These are phyloP conservation scores for Aspergillus pseudoviridinutans DNA, from an alignment of 2,329 filamentous ascomycete genomes.

Conservation along the genomic window DNA sequence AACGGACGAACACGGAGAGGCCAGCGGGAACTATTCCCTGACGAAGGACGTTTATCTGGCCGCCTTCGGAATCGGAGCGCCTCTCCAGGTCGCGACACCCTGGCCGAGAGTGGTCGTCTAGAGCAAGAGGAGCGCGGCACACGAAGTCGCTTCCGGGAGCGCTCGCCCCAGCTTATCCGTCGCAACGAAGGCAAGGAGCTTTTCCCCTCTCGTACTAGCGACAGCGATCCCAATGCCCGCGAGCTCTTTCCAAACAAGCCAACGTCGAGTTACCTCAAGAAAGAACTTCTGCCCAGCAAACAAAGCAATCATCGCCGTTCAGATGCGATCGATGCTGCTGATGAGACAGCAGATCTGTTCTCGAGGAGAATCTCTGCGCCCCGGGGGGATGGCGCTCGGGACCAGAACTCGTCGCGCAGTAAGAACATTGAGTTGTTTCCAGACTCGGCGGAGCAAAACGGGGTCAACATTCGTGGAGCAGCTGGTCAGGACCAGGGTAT, in stretches of 20 bases:
- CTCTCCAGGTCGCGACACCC: constrained; percentile 54
- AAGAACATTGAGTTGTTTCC: constrained; percentile 39
- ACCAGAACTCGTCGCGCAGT: constrained; percentile 21
- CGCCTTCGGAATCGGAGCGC: constrained; percentile 58
- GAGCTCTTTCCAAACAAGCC: constrained; percentile 47
- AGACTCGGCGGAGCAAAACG: constrained; percentile 27
- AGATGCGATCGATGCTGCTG: constrained; percentile 51
- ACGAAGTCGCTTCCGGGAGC: constrained; percentile 39
- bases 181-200: constrained; percentile 52
- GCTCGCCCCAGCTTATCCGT: constrained; percentile 36
- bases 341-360: constrained; percentile 52
- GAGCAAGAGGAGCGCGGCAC: constrained; percentile 35
- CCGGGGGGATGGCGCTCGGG: constrained; percentile 44
- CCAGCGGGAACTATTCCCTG: constrained; percentile 37
- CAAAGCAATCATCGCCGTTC: constrained; percentile 45
- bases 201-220: constrained; percentile 46
- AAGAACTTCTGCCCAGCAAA: constrained; percentile 58
- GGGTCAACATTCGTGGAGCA: constrained; percentile 59
- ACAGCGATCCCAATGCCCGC: constrained; percentile 36
- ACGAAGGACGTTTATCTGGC: constrained; percentile 34
- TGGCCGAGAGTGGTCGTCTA: constrained; percentile 37
- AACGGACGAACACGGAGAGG: constrained; percentile 27
- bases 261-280: constrained; percentile 43
- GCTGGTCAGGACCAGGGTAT: constrained; percentile 42
- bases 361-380: constrained; percentile 48